phyloP scores from a whole-genome alignment of 1,284 basidiomycete species.

The Sporisorium iseilematis-ciliati region DNA sequence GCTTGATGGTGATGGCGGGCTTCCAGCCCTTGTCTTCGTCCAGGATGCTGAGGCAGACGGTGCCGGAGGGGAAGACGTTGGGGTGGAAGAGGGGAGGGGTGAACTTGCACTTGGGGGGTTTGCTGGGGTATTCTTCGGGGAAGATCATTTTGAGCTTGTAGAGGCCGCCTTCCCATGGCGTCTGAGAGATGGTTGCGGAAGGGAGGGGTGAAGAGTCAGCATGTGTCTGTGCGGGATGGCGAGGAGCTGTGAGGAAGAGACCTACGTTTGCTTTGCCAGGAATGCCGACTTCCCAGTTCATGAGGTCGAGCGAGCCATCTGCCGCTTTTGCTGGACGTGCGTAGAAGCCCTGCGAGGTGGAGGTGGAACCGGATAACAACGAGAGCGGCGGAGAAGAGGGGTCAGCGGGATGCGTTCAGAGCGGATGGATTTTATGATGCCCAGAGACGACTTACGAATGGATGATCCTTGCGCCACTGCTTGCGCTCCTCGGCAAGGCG shows the following conservation, averaged over 20 bases:
- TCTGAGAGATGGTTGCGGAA: slow-evolving; percentile 73
- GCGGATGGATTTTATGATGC: neutral
- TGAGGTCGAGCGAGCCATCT: slow-evolving; percentile 94
- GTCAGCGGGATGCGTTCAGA: neutral
- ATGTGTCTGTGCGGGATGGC: neutral
- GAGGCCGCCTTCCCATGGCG: slow-evolving; percentile 93
- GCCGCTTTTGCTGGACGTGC: slow-evolving; percentile 88
- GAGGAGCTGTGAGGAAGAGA: neutral
- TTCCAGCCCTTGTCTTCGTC: slow-evolving; percentile 99
- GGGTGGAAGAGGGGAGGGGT: slow-evolving; percentile 95
- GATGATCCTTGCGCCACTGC: slow-evolving; percentile 99
- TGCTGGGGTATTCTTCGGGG: slow-evolving; percentile 80
- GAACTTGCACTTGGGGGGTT: slow-evolving; percentile 99
- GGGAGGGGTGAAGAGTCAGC: neutral
- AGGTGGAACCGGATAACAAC: neutral
- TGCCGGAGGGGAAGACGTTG: slow-evolving; percentile 98
- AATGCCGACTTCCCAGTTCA: slow-evolving; percentile 94
- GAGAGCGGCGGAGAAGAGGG: neutral
- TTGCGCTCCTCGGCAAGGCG: slow-evolving; percentile 94
- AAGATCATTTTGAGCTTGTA: slow-evolving; percentile 89
- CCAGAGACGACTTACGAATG: slow-evolving; percentile 84
- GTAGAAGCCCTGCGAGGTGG: slow-evolving; percentile 84
- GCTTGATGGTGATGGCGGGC: slow-evolving; percentile 98
- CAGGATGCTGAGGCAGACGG: slow-evolving; percentile 95
- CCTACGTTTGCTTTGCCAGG: slow-evolving; percentile 71